A percentile compares a stretch with the other conserved stretches of the same genome.
These are phyloP conservation scores for Pleurostoma richardsiae DNA, from an alignment of 2,329 filamentous ascomycete genomes.

Conservation along the genomic window DNA sequence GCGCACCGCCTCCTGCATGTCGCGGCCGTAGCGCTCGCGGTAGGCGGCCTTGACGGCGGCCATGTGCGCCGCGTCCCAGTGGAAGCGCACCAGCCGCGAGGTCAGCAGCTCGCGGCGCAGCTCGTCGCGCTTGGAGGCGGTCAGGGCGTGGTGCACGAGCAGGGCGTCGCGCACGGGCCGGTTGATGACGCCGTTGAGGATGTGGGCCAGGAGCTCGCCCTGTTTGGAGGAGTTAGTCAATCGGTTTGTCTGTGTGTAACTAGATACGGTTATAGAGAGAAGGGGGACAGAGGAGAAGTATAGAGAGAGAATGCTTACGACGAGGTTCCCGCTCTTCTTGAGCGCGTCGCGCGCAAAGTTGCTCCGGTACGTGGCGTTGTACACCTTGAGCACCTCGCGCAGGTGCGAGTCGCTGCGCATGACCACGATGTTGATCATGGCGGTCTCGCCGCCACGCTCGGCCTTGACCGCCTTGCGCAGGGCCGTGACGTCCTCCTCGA, in stretches of 20 bases:
- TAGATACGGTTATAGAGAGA: background rate
- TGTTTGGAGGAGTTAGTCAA: conserved; percentile 28
- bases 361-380: conserved; percentile 65
- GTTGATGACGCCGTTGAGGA: conserved; percentile 96
- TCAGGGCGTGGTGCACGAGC: conserved; percentile 84
- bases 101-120: conserved; percentile 83
- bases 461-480: conserved; percentile 64
- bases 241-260: background rate
- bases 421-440: conserved; percentile 83
- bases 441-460: conserved; percentile 77
- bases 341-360: conserved; percentile 90
- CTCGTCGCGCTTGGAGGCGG: conserved; percentile 63
- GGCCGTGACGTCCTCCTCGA: conserved; percentile 68
- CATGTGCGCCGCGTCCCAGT: conserved; percentile 87
- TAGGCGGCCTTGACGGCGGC: conserved; percentile 76
- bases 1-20: conserved; percentile 72
- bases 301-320: conserved; percentile 49
- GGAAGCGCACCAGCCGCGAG: conserved; percentile 78
- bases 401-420: conserved; percentile 77
- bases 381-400: conserved; percentile 70
- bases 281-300: conserved; percentile 2
- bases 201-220: conserved; percentile 92
- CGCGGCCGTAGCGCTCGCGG: conserved; percentile 66
- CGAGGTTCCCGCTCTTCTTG: conserved; percentile 83
- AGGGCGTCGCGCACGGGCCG: conserved; percentile 88